phyloP scores from a whole-genome alignment of 441 rosid genomes.

The Erodium trifolium region DNA sequence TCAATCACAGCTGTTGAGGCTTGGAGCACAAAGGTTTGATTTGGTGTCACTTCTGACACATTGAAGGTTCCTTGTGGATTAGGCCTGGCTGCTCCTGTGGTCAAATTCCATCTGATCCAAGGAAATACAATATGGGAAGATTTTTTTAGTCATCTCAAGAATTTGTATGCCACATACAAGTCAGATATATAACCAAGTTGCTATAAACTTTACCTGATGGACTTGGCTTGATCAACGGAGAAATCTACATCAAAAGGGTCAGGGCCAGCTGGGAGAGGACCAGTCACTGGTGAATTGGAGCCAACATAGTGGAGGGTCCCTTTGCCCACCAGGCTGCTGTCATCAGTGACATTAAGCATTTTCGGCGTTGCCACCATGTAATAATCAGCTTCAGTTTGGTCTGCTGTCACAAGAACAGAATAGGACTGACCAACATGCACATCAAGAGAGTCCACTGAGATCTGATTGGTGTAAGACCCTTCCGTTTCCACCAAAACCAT shows the following conservation, averaged over 20 bases:
- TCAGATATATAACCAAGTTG: not conserved
- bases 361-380: slow-evolving; percentile 52
- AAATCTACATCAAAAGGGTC: slow-evolving; percentile 40
- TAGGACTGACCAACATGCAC: slow-evolving; percentile 17
- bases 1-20: slow-evolving; percentile 28
- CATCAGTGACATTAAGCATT: slow-evolving; percentile 20
- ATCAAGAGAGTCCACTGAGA: slow-evolving; percentile 31
- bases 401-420: slow-evolving; percentile 57
- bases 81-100: slow-evolving; percentile 20
- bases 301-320: slow-evolving; percentile 42
- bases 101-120: slow-evolving; percentile 31
- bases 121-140: not conserved
- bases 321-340: slow-evolving; percentile 25
- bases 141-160: not conserved
- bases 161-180: not conserved
- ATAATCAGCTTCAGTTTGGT: slow-evolving; percentile 34
- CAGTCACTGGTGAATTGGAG: slow-evolving; percentile 25
- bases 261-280: slow-evolving; percentile 37
- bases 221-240: slow-evolving; percentile 42
- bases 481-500: slow-evolving; percentile 65
- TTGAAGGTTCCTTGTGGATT: slow-evolving; percentile 80
- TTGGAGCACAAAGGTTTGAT: slow-evolving; percentile 41
- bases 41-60: slow-evolving; percentile 42
- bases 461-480: slow-evolving; percentile 51
- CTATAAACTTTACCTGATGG: slow-evolving; percentile 36